Percentiles rank a stretch among this genome's conserved stretches.
Conservation (phyloP, 2,329 filamentous ascomycete genomes). For the Fusarium sp. region DNA sequence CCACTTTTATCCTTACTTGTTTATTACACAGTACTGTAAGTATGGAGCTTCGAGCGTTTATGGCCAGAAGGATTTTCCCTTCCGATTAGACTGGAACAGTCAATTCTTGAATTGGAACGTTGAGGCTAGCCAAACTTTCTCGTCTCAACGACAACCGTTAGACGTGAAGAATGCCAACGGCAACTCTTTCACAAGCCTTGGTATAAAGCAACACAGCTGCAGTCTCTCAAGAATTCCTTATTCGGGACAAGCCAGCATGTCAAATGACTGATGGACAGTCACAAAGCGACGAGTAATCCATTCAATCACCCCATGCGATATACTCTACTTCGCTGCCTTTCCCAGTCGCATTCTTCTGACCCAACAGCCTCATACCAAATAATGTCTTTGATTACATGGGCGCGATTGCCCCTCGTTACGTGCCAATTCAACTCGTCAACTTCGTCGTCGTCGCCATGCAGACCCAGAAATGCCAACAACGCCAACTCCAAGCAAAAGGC, state of each 20-base stretch:
- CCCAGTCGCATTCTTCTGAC: background rate
- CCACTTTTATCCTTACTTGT: background rate
- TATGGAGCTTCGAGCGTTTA: background rate
- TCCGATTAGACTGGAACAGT: background rate
- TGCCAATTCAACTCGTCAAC: slow-evolving; percentile 8
- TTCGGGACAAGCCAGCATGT: background rate
- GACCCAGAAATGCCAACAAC: slow-evolving; percentile 43
- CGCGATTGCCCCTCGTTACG: slow-evolving; percentile 17
- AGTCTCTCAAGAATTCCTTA: background rate
- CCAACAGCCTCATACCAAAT: slow-evolving; percentile 23
- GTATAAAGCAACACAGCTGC: background rate
- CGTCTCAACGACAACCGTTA: background rate
- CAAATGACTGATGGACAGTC: background rate
- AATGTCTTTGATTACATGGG: slow-evolving; percentile 33
- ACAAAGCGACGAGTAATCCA: background rate
- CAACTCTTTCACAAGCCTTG: background rate
- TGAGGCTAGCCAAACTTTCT: background rate
- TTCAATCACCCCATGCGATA: background rate
- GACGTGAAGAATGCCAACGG: background rate
- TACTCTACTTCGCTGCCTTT: background rate
- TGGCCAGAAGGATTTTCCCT: no score
- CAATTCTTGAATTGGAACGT: background rate
- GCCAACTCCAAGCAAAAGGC: slow-evolving; percentile 39
- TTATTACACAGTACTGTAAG: background rate
- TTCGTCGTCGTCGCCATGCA: slow-evolving; percentile 40